Evolutionary conservation across 768 basidiomycete genomes (phyloP), one percentile per base, ranked within the genome.

Genomic region (Sarcodon aspratus): DNA sequence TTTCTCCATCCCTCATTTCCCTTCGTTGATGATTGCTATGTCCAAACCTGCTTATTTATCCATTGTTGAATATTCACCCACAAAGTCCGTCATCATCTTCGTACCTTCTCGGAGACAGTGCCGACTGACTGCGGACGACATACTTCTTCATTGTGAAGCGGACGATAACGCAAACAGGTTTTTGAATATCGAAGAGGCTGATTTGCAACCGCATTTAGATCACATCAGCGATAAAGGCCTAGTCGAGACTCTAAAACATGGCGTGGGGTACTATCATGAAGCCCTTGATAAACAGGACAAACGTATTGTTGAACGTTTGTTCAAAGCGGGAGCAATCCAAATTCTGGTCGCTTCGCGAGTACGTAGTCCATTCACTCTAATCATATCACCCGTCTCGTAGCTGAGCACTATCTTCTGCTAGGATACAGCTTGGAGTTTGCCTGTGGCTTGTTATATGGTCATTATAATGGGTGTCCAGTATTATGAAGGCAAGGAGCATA

Each of bases 391-490:
- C 12, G 2, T 33, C 45, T n/a, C 33, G 31, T 48, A 1, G 46
- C 33, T 53, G 0, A 46, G 12, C 35, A 10, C 21, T 42, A 38
- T 13, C 13, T 13, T 27, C 15, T 13, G 37, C 18, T 49, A 94
- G 88, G 96, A 98, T 56, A 92, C 89, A 0, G 90, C 93, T 0
- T 99, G 96, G 96, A 91, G 82, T 59, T 71, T 99, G 7, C 94
- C 96, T 0, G 81, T 96, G 13, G 80, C 91, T 0, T 83, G 89
- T 50, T 94, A 96, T 65, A 96, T 98, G 91, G 94, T 97, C 38
- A 83, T 99, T 62, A 91, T 99, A 57, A 97, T 98, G 94, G 95
- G 95, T n/a, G 93, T 97, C 0, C 96, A 99, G 60, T 85, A 67
- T 51, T 98, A 87, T 57, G 94, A 98, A 63, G 95, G 95, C 60